Base-by-base conservation (phyloP, 495 filamentous ascomycete genomes). In the Penicillium tannophilum region DNA sequence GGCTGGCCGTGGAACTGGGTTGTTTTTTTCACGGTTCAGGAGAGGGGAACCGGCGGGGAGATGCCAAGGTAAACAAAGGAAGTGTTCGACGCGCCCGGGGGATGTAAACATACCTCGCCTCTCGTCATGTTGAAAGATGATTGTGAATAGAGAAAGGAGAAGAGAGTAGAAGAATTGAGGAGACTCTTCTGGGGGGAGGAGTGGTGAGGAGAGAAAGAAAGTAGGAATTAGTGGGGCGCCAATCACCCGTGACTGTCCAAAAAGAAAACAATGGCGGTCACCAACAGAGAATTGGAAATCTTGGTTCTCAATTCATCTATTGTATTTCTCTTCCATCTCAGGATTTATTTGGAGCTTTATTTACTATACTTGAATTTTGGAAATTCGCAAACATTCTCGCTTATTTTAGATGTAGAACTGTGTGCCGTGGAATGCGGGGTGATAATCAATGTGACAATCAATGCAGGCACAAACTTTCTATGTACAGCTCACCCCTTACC, bases 31-130 rank as follows among this genome's bases (percentile, higher is more conserved):
- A 17, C 55, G 59, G 52, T 62, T 64, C 45, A 52, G 47, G 59
- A 59, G 60, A 63, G 47, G 56, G 49, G 64, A 61, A 56, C 61
- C 52, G 58, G 65, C 46, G 43, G 39, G 16, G 39, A 14, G 16
- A 35, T 28, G 43, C 61, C 54, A 60, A 44, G 58, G 59, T 59
- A 60, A 63, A 63, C 31, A 60, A 20, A 36, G 20, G 55, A 33
- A 3, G 4, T 16, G 39, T n/a, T 12, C 39, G 16, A 17, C 39
- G 39, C 16, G 41, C 24, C 48, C 31, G 23, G 36, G 31, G 24
- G 41, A 19, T 6, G 24, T 30, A 2, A 17, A 62, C 70, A 28
- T 67, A 75, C 72, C 65, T 75, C 72, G 59, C 72, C 72, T 58
- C 72, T 56, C 4, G 39, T 41, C 72, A 75, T 75, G 24, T 20